Percentiles rank a stretch among this genome's conserved stretches.
Evolutionary conservation across 345 rosid genomes (phyloP).

Genomic region (Bruguiera sexangula): DNA sequence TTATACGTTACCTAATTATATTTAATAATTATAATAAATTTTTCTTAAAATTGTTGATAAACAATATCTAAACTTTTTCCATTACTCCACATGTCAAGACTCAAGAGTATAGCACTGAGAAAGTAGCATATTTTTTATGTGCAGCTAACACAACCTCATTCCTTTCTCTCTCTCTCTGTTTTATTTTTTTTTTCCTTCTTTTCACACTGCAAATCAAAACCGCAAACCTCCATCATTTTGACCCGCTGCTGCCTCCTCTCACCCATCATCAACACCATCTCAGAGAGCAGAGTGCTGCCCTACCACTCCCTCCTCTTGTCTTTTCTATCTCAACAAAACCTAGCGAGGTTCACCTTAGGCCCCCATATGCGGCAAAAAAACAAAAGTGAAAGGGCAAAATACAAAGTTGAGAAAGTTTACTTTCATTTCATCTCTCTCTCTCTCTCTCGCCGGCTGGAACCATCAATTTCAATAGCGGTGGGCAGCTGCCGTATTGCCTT

Average conservation of each 20-base stretch:
- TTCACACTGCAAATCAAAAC: conserved; percentile 36
- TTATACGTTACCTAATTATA: too few relatives aligned
- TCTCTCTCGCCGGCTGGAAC: conserved; percentile 16
- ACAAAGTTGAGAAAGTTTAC: neutral
- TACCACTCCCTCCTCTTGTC: neutral
- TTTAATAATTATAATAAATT: neutral
- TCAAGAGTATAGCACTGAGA: too few relatives aligned
- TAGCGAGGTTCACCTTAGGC: conserved; percentile 10
- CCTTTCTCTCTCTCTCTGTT: too few relatives aligned
- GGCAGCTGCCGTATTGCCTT: conserved; percentile 23
- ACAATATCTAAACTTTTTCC: neutral
- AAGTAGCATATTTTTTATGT: too few relatives aligned
- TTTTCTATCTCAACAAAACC: conserved; percentile 19
- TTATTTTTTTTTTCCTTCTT: conserved; percentile 9
- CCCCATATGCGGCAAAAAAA: conserved; percentile 8
- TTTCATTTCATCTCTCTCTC: conserved; percentile 4
- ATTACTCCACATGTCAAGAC: neutral
- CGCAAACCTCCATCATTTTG: conserved; percentile 26
- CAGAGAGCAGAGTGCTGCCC: neutral
- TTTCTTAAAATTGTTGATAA: neutral
- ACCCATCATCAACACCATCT: conserved; percentile 6
- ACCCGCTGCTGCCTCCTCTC: conserved; percentile 10
- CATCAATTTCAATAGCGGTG: conserved; percentile 27
- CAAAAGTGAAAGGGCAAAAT: conserved; percentile 1
- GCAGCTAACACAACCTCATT: too few relatives aligned